Evolutionary conservation across 257 asterid species (phyloP).

Genomic region (Agastache rugosa): DNA sequence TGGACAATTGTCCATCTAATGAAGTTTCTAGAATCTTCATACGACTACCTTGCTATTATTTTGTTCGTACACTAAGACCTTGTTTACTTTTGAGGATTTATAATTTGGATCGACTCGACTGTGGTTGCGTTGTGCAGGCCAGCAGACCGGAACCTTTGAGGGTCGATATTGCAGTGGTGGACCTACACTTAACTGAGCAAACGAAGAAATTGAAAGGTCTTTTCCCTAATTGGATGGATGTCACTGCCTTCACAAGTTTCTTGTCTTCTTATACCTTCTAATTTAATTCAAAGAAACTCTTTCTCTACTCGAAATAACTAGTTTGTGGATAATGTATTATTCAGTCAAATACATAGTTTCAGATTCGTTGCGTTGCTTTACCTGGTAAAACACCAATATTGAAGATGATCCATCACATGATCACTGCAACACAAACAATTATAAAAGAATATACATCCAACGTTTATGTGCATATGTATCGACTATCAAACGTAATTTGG

Average conservation of each 20-base stretch:
- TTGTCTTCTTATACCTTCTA: conserved; percentile 70
- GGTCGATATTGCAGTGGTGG: conserved; percentile 82
- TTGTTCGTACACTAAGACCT: too few species aligned
- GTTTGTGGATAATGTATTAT: background rate
- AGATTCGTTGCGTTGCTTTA: background rate
- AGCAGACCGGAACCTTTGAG: conserved; percentile 62
- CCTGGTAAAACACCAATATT: too few species aligned
- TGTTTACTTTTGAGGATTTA: background rate
- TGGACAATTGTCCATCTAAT: too few species aligned
- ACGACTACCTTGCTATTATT: background rate
- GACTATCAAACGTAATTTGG: too few species aligned
- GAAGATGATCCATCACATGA: too few species aligned
- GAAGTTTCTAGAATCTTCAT: background rate
- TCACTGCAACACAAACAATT: too few species aligned
- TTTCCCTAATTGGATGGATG: conserved; percentile 91
- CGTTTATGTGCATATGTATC: too few species aligned
- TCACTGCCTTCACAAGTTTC: conserved; percentile 78
- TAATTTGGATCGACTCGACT: background rate
- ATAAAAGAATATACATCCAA: too few species aligned
- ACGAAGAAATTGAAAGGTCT: conserved; percentile 73
- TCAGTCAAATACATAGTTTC: background rate
- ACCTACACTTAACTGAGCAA: conserved; percentile 62
- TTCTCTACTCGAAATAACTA: background rate
- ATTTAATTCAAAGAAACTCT: conserved; percentile 4
- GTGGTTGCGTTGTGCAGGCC: conserved; percentile 55